Conservation (phyloP, 179 eudicot species). For the Actinidia arguta region DNA sequence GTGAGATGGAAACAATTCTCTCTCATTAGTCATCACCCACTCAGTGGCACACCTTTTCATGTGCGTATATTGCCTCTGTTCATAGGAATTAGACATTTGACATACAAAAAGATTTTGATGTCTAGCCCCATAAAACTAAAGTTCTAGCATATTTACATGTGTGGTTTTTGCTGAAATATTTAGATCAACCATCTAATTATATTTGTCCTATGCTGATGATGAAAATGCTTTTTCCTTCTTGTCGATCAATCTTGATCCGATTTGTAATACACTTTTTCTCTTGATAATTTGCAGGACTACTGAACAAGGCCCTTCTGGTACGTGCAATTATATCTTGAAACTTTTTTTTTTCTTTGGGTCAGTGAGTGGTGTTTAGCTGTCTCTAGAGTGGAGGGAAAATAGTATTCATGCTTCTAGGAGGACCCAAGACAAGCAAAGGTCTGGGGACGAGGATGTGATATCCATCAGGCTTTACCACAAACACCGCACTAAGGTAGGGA, state of each 20-base stretch:
- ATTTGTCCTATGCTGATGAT: background rate
- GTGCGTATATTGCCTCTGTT: no score
- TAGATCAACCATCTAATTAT: background rate
- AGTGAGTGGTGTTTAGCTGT: conserved; percentile 1
- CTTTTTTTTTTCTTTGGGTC: background rate
- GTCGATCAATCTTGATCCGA: background rate
- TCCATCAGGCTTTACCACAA: background rate
- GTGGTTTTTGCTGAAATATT: background rate
- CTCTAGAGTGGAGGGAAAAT: background rate
- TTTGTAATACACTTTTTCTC: background rate
- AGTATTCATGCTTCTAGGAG: background rate
- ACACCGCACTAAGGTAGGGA: background rate
- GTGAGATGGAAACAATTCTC: no score
- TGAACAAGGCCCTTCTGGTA: conserved; percentile 74
- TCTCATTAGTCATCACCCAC: no score
- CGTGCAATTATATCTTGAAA: conserved; percentile 22
- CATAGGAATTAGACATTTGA: no score
- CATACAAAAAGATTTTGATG: no score
- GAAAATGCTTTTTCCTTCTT: conserved; percentile 11
- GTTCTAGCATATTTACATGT: background rate
- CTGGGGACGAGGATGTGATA: background rate
- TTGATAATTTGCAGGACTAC: conserved; percentile 60
- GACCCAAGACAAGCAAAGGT: background rate
- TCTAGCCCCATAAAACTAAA: no score
- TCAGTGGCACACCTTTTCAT: no score